Percentiles rank a stretch among this genome's conserved stretches.
Conservation (phyloP, 441 rosid genomes). For the Adansonia gregorii region DNA sequence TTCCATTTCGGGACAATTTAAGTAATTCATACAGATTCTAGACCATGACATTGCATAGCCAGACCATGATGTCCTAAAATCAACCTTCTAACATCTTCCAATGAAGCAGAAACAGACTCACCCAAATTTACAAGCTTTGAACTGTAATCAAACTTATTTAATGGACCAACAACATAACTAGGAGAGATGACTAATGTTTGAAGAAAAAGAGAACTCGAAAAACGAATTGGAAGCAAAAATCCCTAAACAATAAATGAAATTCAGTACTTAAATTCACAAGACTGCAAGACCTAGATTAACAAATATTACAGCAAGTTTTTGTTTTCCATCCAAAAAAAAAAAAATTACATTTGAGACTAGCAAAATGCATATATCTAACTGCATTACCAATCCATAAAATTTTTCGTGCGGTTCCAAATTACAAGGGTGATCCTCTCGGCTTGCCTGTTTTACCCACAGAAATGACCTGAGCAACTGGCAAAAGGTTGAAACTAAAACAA, state of each 20-base stretch:
- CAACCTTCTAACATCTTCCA: not conserved
- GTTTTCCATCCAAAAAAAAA: constrained; percentile 34
- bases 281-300: constrained; percentile 35
- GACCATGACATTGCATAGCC: not conserved
- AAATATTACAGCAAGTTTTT: constrained; percentile 38
- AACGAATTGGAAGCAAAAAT: not conserved
- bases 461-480: constrained; percentile 29
- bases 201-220: not conserved
- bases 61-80: not conserved
- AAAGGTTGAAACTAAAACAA: constrained; percentile 28
- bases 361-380: constrained; percentile 28
- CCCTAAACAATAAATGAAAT: not conserved
- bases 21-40: not conserved
- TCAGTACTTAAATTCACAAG: constrained; percentile 32
- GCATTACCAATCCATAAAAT: constrained; percentile 37
- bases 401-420: constrained; percentile 33
- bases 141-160: not conserved
- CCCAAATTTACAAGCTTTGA: not conserved
- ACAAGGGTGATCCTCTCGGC: constrained; percentile 37
- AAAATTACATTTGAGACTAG: constrained; percentile 52
- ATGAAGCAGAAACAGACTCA: not conserved
- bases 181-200: too few species aligned
- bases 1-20: not conserved
- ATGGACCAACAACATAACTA: not conserved
- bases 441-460: constrained; percentile 32